Evolutionary conservation across 2,329 filamentous ascomycete genomes (phyloP).

Genomic region (Amesomyces nigricolor): DNA sequence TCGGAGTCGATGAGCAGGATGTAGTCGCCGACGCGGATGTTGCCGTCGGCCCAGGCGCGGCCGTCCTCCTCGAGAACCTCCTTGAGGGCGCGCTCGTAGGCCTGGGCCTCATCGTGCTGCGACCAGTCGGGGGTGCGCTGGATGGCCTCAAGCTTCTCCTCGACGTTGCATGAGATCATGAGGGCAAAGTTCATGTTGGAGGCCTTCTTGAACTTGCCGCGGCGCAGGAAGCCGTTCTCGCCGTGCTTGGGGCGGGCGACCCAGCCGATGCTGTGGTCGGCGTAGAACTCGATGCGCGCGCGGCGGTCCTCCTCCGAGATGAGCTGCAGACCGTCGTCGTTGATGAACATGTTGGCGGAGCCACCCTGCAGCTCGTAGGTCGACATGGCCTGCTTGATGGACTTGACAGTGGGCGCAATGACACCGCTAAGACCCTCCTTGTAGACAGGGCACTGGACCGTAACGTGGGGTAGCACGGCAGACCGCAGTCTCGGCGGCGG

Average conservation of each 20-base stretch:
- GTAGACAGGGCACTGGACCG: conserved; percentile 83
- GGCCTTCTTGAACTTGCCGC: conserved; percentile 65
- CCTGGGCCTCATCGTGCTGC: conserved; percentile 60
- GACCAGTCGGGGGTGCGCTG: conserved; percentile 58
- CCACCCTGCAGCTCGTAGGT: conserved; percentile 73
- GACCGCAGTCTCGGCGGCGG: conserved; percentile 57
- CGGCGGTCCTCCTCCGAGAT: conserved; percentile 56
- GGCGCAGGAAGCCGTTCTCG: conserved; percentile 56
- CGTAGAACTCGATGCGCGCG: conserved; percentile 62
- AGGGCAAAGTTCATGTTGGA: conserved; percentile 69
- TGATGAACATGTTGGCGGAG: conserved; percentile 72
- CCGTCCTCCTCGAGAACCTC: conserved; percentile 62
- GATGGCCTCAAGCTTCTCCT: conserved; percentile 58
- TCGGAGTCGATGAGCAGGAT: conserved; percentile 75
- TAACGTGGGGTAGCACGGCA: conserved; percentile 61
- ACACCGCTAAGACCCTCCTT: conserved; percentile 74
- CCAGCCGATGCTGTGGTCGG: conserved; percentile 65
- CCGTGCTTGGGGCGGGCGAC: conserved; percentile 60
- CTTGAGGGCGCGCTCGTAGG: conserved; percentile 60
- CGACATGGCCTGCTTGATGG: conserved; percentile 70
- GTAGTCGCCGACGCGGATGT: conserved; percentile 80
- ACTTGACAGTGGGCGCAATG: conserved; percentile 70
- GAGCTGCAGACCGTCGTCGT: conserved; percentile 69
- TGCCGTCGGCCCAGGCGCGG: conserved; percentile 75
- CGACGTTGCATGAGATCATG: conserved; percentile 63